Percentiles rank a stretch among this genome's conserved stretches.
Evolutionary conservation across 257 asterid genomes (phyloP).

Genomic region (Rhazya stricta): DNA sequence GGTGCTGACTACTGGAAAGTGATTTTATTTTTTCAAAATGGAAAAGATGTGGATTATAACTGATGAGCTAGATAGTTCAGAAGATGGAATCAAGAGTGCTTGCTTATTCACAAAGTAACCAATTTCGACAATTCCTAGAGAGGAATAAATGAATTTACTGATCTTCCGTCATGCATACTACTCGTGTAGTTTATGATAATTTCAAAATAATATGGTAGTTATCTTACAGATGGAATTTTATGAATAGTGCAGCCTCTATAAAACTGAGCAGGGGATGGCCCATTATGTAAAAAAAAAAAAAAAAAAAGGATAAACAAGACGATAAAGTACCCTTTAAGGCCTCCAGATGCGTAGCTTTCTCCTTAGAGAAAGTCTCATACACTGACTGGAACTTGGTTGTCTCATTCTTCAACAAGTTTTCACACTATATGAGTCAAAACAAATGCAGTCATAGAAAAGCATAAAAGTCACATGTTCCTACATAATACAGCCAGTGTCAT

Average conservation of each 20-base stretch:
- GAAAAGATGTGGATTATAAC: not conserved
- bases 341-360: slow-evolving; percentile 65
- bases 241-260: not conserved
- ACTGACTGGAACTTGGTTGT: slow-evolving; percentile 59
- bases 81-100: not conserved
- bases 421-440: slow-evolving; percentile 60
- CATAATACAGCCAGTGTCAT: slow-evolving; percentile 12
- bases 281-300: not conserved
- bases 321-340: slow-evolving; percentile 54
- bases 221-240: not conserved
- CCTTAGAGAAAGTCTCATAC: slow-evolving; percentile 67
- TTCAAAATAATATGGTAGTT: not conserved
- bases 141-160: not conserved
- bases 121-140: not conserved
- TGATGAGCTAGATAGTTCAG: not conserved
- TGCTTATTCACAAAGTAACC: not conserved
- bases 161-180: not conserved
- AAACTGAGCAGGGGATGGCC: not conserved
- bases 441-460: slow-evolving; percentile 21
- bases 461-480: slow-evolving; percentile 14
- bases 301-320: not conserved
- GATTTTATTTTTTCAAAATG: not conserved
- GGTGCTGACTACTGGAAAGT: not conserved
- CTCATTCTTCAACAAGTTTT: slow-evolving; percentile 66
- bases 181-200: not conserved